These are phyloP conservation scores for Achaetomium macrosporum DNA, from an alignment of 2,329 filamentous ascomycete genomes.

Conservation along the genomic window DNA sequence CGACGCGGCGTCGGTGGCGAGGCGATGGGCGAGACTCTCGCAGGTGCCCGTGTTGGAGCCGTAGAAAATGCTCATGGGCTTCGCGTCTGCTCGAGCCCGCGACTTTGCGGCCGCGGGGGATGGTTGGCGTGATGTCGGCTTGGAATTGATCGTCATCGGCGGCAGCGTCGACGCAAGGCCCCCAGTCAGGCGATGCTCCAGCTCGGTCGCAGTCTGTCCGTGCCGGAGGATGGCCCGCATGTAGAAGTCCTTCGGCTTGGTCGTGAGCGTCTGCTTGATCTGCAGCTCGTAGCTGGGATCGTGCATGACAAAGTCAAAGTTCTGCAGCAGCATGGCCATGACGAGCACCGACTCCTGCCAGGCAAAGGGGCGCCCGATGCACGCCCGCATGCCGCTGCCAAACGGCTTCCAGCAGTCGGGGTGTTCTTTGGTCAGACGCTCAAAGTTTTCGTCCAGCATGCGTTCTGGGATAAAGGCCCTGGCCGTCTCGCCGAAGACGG, in stretches of 20 bases:
- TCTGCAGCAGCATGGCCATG: conserved; percentile 60
- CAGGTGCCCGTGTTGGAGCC: conserved; percentile 73
- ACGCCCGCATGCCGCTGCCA: conserved; percentile 51
- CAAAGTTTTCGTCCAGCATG: conserved; percentile 64
- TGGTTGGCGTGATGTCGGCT: neutral
- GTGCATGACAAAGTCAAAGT: conserved; percentile 60
- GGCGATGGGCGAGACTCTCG: conserved; percentile 58
- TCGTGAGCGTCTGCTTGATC: conserved; percentile 51
- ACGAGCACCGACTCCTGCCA: conserved; percentile 65
- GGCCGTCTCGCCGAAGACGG: conserved; percentile 60
- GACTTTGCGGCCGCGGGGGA: neutral
- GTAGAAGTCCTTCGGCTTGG: conserved; percentile 59
- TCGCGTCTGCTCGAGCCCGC: conserved; percentile 26
- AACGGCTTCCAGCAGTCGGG: conserved; percentile 66
- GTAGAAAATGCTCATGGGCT: conserved; percentile 59
- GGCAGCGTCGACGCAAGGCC: conserved; percentile 32
- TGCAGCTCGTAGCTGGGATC: conserved; percentile 55
- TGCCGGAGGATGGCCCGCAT: conserved; percentile 58
- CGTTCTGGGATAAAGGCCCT: conserved; percentile 63
- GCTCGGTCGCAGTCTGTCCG: conserved; percentile 45
- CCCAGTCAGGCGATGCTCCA: conserved; percentile 43
- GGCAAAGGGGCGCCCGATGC: conserved; percentile 68
- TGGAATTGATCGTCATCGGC: conserved; percentile 7
- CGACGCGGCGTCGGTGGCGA: conserved; percentile 52
- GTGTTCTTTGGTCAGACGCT: conserved; percentile 53